phyloP scores from a whole-genome alignment of 345 rosid genomes.

The Capsella bursapastoris region DNA sequence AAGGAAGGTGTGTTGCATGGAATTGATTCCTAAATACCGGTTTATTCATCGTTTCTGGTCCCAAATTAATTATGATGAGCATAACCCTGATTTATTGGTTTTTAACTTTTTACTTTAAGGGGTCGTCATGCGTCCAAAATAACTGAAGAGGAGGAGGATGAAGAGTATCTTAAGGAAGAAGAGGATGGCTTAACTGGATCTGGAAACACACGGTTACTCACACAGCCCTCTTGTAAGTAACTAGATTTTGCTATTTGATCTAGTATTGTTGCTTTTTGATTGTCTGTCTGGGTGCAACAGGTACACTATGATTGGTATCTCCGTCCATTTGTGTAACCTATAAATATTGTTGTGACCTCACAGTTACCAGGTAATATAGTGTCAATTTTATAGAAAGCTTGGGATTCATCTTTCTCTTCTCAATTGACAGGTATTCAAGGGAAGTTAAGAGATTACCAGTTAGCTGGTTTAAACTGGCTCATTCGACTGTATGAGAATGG shows the following conservation, averaged over 20 bases:
- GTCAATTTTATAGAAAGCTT: background rate
- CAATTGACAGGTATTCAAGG: slow-evolving; percentile 81
- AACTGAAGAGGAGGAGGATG: slow-evolving; percentile 99
- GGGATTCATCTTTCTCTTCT: slow-evolving; percentile 12
- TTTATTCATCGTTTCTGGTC: slow-evolving; percentile 9
- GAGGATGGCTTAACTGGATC: slow-evolving; percentile 81
- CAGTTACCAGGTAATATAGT: background rate
- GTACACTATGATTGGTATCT: slow-evolving; percentile 9
- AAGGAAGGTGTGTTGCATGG: slow-evolving; percentile 71
- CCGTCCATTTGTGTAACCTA: background rate
- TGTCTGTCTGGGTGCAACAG: background rate
- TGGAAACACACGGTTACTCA: slow-evolving; percentile 85
- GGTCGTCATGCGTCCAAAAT: slow-evolving; percentile 98
- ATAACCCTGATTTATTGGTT: background rate
- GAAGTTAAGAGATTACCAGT: slow-evolving; percentile 97
- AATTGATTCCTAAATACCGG: background rate
- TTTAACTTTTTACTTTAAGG: slow-evolving; percentile 47
- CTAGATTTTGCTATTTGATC: background rate
- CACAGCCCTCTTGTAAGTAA: slow-evolving; percentile 92
- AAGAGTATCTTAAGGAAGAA: slow-evolving; percentile 94
- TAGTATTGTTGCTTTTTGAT: slow-evolving; percentile 16
- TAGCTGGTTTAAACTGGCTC: slow-evolving; percentile 98
- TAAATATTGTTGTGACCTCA: slow-evolving; percentile 14
- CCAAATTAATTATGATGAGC: background rate
- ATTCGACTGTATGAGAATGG: slow-evolving; percentile 95